These are phyloP conservation scores for Tuber aestivum DNA, from an alignment of 495 filamentous ascomycete genomes.

Conservation along the genomic window DNA sequence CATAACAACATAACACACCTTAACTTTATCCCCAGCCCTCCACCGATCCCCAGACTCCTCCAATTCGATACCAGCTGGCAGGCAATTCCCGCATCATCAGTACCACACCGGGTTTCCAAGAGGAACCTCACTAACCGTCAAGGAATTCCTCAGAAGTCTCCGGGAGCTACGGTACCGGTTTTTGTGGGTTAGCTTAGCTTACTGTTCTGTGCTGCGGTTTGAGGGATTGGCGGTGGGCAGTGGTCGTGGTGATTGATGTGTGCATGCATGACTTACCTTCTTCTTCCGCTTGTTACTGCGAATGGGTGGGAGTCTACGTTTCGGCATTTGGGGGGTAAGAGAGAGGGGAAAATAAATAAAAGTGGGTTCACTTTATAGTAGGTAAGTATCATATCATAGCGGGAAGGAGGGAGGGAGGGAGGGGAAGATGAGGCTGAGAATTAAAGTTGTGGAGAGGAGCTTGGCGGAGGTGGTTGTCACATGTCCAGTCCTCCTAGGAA, in stretches of 20 bases:
- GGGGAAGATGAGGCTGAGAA: constrained; percentile 17
- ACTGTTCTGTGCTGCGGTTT: background rate
- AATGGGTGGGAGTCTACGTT: constrained; percentile 19
- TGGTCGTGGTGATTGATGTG: background rate
- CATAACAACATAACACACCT: constrained; percentile 24
- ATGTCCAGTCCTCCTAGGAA: background rate
- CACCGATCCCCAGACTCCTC: constrained; percentile 41
- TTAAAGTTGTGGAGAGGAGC: constrained; percentile 19
- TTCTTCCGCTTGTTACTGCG: constrained; percentile 27
- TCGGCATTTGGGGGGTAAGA: constrained; percentile 22
- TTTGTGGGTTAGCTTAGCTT: background rate
- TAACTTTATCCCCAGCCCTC: constrained; percentile 37
- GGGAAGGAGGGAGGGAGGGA: too few species aligned
- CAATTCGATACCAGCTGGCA: constrained; percentile 32
- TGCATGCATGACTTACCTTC: constrained; percentile 26
- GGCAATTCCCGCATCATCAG: background rate
- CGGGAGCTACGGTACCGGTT: constrained; percentile 12
- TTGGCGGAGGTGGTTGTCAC: background rate
- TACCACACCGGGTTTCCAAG: background rate
- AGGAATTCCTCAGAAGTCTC: constrained; percentile 39
- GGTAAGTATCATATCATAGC: too few species aligned
- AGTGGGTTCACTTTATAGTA: background rate
- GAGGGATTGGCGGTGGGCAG: background rate
- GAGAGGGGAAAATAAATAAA: constrained; percentile 2
- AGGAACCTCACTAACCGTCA: constrained; percentile 15